A percentile compares a stretch with the other conserved stretches of the same genome.
These are phyloP conservation scores for Kazachstania africana DNA, from an alignment of 805 yeast species.

Conservation along the genomic window DNA sequence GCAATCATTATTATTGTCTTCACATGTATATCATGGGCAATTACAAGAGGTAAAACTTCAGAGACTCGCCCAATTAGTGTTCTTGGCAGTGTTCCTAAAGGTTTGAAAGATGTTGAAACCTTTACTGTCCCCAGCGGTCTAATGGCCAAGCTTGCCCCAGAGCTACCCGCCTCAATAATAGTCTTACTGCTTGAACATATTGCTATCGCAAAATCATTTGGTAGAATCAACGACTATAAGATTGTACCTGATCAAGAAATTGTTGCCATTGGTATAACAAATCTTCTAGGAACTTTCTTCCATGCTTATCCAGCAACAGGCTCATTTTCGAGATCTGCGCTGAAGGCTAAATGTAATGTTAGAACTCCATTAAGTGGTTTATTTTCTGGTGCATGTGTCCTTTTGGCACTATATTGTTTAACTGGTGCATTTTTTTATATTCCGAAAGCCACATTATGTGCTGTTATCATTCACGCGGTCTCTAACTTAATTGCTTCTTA, in stretches of 20 bases:
- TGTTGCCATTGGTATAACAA: conserved; percentile 86
- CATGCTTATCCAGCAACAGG: conserved; percentile 94
- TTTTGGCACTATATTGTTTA: conserved; percentile 74
- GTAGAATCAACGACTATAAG: conserved; percentile 83
- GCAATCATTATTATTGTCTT: conserved; percentile 74
- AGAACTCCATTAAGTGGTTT: conserved; percentile 89
- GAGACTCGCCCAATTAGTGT: conserved; percentile 35
- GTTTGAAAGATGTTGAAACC: conserved; percentile 65
- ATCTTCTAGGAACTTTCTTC: conserved; percentile 84
- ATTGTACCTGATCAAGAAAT: conserved; percentile 89
- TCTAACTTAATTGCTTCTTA: conserved; percentile 69
- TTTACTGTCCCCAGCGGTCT: conserved; percentile 54
- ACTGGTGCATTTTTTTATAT: conserved; percentile 79
- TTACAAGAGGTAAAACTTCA: conserved; percentile 41
- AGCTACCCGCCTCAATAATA: conserved; percentile 77
- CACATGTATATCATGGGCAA: conserved; percentile 73
- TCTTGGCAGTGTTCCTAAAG: conserved; percentile 73
- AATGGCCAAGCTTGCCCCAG: conserved; percentile 50
- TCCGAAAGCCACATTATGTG: conserved; percentile 79
- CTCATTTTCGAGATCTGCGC: conserved; percentile 87
- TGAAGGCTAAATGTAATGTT: conserved; percentile 91
- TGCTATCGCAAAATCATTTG: conserved; percentile 87
- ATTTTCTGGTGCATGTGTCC: conserved; percentile 79
- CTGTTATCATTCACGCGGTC: conserved; percentile 89
- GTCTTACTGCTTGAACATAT: conserved; percentile 82